Conservation (phyloP, 1,139 yeast genomes). For the Suhomyces bokatorum region DNA sequence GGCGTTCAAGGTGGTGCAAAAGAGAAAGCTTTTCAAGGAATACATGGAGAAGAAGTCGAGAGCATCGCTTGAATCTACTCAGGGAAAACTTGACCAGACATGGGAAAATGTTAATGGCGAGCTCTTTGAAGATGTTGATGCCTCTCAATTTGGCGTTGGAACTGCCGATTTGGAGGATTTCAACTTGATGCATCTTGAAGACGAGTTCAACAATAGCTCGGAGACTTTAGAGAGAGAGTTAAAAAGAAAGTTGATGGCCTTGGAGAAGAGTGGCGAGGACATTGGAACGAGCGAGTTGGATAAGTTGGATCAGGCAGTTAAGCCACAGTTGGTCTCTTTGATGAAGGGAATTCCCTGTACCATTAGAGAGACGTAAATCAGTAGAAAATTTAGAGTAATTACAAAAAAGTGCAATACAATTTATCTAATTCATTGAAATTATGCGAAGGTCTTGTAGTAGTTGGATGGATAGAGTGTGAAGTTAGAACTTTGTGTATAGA, state of each 20-base stretch:
- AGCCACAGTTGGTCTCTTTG: constrained; percentile 4
- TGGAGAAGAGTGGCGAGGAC: constrained; percentile 11
- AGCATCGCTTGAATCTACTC: constrained; percentile 20
- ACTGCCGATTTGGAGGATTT: constrained; percentile 60
- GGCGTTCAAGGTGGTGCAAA: constrained; percentile 29
- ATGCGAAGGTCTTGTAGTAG: too few relatives aligned
- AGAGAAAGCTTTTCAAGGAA: constrained; percentile 38
- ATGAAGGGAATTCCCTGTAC: constrained; percentile 3
- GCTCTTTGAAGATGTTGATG: constrained; percentile 43
- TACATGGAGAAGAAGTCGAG: constrained; percentile 26
- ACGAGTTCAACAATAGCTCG: constrained; percentile 13
- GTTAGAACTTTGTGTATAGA: too few relatives aligned
- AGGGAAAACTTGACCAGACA: constrained; percentile 41
- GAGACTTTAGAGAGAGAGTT: constrained; percentile 15
- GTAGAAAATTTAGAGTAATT: background rate
- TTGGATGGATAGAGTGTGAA: too few relatives aligned
- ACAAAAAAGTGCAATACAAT: too few relatives aligned
- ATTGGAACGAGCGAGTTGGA: constrained; percentile 21
- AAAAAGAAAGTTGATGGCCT: constrained; percentile 11
- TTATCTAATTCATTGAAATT: too few relatives aligned
- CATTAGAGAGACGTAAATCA: background rate
- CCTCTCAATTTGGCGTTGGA: constrained; percentile 56
- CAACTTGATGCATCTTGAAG: constrained; percentile 34
- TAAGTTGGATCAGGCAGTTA: constrained; percentile 13
- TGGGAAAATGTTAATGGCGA: constrained; percentile 52